Percentiles rank a stretch among this genome's conserved stretches.
Conservation (phyloP, 208 protist species). For the Trichomonas tenax region DNA sequence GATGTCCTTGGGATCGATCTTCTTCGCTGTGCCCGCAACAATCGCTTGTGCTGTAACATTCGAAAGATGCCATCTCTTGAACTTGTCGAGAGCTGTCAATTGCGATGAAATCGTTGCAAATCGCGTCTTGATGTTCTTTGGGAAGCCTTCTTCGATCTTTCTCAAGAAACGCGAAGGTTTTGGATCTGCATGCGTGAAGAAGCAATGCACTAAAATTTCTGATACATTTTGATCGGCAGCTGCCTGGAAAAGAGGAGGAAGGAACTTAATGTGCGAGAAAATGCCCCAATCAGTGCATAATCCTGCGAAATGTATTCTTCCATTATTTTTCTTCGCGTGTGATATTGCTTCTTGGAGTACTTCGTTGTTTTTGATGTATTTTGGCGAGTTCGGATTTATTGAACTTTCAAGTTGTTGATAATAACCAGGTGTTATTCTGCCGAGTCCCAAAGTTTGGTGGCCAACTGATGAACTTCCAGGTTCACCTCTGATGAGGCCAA, state of each 20-base stretch:
- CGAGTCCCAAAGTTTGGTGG: neutral
- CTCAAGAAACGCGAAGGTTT: neutral
- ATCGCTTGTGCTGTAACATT: neutral
- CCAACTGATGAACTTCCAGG: conserved; percentile 4
- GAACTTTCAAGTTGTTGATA: neutral
- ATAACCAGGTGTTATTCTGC: neutral
- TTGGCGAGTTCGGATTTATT: neutral
- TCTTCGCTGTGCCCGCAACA: neutral
- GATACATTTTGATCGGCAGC: neutral
- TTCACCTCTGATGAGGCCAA: neutral
- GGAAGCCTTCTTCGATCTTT: neutral
- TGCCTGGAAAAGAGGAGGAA: neutral
- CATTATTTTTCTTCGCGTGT: neutral
- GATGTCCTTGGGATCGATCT: neutral
- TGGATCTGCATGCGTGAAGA: neutral
- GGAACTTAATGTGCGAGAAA: neutral
- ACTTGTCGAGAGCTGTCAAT: neutral
- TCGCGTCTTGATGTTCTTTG: neutral
- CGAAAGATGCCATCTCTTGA: neutral
- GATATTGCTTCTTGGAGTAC: neutral
- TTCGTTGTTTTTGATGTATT: neutral
- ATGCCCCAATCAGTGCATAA: neutral
- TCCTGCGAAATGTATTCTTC: neutral
- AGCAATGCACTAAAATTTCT: neutral
- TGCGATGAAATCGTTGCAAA: neutral